These are phyloP conservation scores for Carallia brachiata DNA, from an alignment of 345 rosid genomes.

Conservation along the genomic window DNA sequence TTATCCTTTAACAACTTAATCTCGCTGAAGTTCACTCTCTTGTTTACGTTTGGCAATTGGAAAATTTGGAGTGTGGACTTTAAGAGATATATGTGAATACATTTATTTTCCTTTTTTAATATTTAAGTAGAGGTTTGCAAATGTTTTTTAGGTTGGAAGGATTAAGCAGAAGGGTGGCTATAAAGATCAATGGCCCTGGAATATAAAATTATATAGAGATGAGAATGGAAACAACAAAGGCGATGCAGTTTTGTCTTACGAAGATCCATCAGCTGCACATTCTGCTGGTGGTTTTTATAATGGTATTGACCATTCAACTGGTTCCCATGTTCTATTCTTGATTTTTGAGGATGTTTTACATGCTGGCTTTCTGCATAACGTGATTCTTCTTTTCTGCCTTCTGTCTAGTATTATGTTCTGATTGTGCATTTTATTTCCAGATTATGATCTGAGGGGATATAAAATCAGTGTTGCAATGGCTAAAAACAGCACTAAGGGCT, in stretches of 20 bases:
- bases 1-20: not conserved
- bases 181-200: slow-evolving; percentile 98
- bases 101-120: not conserved
- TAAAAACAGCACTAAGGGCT: slow-evolving; percentile 71
- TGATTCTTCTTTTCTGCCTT: not conserved
- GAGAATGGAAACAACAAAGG: slow-evolving; percentile 90
- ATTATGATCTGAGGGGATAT: slow-evolving; percentile 77
- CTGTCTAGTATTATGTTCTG: not conserved
- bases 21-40: not conserved
- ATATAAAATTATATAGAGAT: slow-evolving; percentile 89
- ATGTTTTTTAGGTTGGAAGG: slow-evolving; percentile 68
- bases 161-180: slow-evolving; percentile 96
- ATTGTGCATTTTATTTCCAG: slow-evolving; percentile 33
- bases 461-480: slow-evolving; percentile 90
- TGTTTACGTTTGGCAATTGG: not conserved
- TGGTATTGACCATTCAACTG: slow-evolving; percentile 38
- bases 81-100: not conserved
- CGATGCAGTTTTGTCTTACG: slow-evolving; percentile 85
- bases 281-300: slow-evolving; percentile 89
- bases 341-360: not conserved
- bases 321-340: not conserved
- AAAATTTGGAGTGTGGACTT: not conserved
- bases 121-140: not conserved
- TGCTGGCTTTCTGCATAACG: not conserved
- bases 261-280: slow-evolving; percentile 96